Conservation (phyloP, 805 yeast species). For the Dipodascopsis tothii region DNA sequence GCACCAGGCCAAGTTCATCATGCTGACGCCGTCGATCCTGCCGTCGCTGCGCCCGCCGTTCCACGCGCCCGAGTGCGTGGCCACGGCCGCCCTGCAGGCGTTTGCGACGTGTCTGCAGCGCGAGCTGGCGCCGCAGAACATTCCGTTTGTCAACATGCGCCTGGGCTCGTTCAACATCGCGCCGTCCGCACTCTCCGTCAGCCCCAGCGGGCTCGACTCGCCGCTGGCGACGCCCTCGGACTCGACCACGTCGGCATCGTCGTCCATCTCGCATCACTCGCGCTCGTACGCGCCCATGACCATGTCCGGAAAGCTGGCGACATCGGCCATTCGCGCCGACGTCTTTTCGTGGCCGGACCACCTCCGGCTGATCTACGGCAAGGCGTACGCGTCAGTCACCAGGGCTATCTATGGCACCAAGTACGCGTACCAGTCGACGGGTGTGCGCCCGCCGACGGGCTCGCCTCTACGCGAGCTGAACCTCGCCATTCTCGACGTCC, state of each 20-base stretch:
- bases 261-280: constrained; percentile 18
- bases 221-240: constrained; percentile 12
- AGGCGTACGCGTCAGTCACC: constrained; percentile 27
- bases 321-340: constrained; percentile 34
- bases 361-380: constrained; percentile 33
- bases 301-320: constrained; percentile 2
- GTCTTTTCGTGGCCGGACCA: constrained; percentile 38
- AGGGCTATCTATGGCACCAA: constrained; percentile 19
- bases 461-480: constrained; percentile 13
- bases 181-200: constrained; percentile 1
- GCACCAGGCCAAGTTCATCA: constrained; percentile 44
- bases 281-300: constrained; percentile 17
- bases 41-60: constrained; percentile 50
- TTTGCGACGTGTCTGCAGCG: constrained; percentile 37
- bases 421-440: constrained; percentile 14
- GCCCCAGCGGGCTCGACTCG: background rate
- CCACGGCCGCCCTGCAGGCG: constrained; percentile 39
- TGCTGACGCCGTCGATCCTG: constrained; percentile 50
- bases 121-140: constrained; percentile 38
- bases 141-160: constrained; percentile 40
- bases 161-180: constrained; percentile 42
- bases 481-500: constrained; percentile 17
- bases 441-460: constrained; percentile 8
- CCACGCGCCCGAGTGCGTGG: constrained; percentile 55
- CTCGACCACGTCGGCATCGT: constrained; percentile 4